Conservation (phyloP, 2,329 filamentous ascomycete species). For the Cercospora sojina region DNA sequence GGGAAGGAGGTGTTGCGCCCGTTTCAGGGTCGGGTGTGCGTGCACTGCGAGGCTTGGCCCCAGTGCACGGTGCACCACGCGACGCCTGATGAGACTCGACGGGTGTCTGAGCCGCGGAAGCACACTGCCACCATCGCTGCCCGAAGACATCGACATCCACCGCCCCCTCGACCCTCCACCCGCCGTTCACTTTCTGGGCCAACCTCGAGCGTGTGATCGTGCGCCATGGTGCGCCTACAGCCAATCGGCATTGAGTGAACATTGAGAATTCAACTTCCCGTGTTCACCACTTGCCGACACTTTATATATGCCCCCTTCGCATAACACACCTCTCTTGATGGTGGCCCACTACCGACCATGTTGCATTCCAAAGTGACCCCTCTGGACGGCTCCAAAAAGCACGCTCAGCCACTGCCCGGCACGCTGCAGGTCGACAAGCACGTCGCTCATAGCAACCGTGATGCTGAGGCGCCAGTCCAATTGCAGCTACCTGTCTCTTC, state of each 20-base stretch:
- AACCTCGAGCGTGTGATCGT: background rate
- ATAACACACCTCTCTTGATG: background rate
- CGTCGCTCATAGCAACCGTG: background rate
- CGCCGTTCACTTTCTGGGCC: background rate
- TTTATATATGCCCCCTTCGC: background rate
- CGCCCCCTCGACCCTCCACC: background rate
- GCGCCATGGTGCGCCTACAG: background rate
- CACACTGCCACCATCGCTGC: background rate
- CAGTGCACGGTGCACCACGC: background rate
- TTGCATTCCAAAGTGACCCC: slow-evolving; percentile 21
- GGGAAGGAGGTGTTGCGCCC: background rate
- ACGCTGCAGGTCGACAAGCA: background rate
- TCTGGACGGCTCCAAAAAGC: slow-evolving; percentile 20
- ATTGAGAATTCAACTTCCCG: background rate
- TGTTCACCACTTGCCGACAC: background rate
- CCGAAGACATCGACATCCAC: background rate
- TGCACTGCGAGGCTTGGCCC: background rate
- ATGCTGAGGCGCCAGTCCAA: background rate
- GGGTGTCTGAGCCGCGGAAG: background rate
- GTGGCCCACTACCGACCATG: slow-evolving; percentile 23
- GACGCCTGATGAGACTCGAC: background rate
- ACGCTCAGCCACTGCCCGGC: background rate
- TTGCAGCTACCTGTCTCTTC: background rate
- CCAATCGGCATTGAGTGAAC: background rate
- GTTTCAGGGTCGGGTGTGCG: background rate